Base-by-base conservation (phyloP, 257 asterid genomes). In the Solanum virginianum region DNA sequence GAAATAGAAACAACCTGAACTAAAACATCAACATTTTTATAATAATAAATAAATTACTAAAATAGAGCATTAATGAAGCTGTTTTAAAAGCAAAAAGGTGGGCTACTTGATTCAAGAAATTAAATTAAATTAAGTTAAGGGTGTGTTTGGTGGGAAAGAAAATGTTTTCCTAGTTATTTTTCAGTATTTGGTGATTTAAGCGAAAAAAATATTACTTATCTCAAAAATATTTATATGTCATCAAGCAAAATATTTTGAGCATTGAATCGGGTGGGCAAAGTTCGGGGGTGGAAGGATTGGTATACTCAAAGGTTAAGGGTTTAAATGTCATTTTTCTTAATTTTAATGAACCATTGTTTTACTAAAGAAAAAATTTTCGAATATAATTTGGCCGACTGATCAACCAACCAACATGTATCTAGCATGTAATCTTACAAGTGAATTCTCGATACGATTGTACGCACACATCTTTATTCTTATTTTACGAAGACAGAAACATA, bases 91-190 rank as follows among this genome's bases (percentile, higher is more conserved):
- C 41, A 81, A 65, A 81, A 88, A 85, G 63, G 84, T 5, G 24
- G 83, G 88, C 90, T 81, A 82, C 88, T 80, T 80, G 60, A 74
- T 84, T 89, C 90, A 84, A 90, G 88, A 77, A 82, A 84, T 43
- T 39, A 83, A 84, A 66, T 29, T 66, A 63, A 63, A 63, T 24
- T 63, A 12, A 8, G 3, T 47, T 47, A 16, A 55, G 10, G 74
- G 13, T 15, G 45, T 29, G 74, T 66, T 17, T 65, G 20, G 43
- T 6, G 26, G 6, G 20, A 13, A 26, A 7, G 11, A 13, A 7
- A 65, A 26, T 65, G 5, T 0, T 11, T 14, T 26, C 16, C 1
- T 26, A 13, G 5, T 13, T 26, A 2, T 26, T 26, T 26, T 13
- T 13, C 0, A 3, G 5, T 14, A 20, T 65, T 29, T 14, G n/a